These are phyloP conservation scores for Tothia fuscella DNA, from an alignment of 2,329 filamentous ascomycete species.

Conservation along the genomic window DNA sequence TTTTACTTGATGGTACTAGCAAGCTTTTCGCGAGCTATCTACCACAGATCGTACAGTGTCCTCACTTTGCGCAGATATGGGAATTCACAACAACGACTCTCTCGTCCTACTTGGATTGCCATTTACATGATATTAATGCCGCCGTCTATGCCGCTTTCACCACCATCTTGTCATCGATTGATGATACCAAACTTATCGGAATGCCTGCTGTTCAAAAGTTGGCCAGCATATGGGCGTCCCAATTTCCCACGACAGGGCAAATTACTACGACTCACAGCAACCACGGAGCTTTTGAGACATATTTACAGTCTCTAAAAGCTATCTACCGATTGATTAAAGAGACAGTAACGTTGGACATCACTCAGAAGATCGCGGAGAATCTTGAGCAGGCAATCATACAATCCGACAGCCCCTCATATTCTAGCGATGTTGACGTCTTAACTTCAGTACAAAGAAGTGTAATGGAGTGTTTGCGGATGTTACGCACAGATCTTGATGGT, in stretches of 20 bases:
- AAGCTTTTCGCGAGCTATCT: conserved; percentile 66
- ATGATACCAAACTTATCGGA: conserved; percentile 17
- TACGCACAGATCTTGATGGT: conserved; percentile 53
- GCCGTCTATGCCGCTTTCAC: conserved; percentile 31
- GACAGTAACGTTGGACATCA: conserved; percentile 49
- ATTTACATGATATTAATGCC: conserved; percentile 29
- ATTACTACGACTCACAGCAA: conserved; percentile 34
- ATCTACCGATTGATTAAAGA: conserved; percentile 64
- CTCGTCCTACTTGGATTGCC: conserved; percentile 34
- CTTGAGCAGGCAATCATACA: conserved; percentile 59
- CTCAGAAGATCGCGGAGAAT: conserved; percentile 57
- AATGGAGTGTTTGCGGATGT: conserved; percentile 52
- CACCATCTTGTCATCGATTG: conserved; percentile 25
- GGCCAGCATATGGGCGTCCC: conserved; percentile 23
- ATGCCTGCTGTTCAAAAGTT: conserved; percentile 21
- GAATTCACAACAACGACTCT: conserved; percentile 59
- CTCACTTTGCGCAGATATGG: conserved; percentile 64
- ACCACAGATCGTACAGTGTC: conserved; percentile 53
- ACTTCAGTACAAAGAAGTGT: conserved; percentile 62
- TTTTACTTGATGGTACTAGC: conserved; percentile 49
- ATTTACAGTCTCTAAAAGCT: conserved; percentile 62
- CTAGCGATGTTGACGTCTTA: conserved; percentile 59
- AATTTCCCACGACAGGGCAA: conserved; percentile 19
- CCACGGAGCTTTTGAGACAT: conserved; percentile 75
- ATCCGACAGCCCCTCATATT: conserved; percentile 55